These are phyloP conservation scores for Pelargonium nanum DNA, from an alignment of 345 rosid genomes.

Conservation along the genomic window DNA sequence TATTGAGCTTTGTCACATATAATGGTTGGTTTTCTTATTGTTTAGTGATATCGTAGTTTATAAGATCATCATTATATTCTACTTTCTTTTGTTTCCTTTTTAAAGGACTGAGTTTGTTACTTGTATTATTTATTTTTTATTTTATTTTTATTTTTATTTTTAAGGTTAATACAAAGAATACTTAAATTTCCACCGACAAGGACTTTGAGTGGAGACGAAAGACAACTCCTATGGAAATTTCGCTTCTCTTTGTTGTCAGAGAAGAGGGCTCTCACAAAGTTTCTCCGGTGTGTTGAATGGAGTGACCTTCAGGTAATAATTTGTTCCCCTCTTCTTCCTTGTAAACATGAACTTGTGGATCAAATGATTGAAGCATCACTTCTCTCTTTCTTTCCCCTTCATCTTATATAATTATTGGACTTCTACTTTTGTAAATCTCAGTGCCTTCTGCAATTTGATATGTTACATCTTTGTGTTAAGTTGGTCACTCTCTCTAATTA, in stretches of 20 bases:
- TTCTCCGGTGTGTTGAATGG: conserved; percentile 94
- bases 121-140: conserved; percentile 3
- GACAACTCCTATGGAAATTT: conserved; percentile 95
- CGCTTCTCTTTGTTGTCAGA: conserved; percentile 90
- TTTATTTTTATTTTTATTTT: conserved; percentile 12
- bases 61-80: not conserved
- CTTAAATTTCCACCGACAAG: conserved; percentile 88
- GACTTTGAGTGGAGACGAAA: conserved; percentile 87
- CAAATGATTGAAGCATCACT: conserved; percentile 1
- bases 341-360: conserved; percentile 1
- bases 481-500: no score
- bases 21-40: no score
- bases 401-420: not conserved
- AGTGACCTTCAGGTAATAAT: conserved; percentile 83
- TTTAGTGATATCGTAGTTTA: no score
- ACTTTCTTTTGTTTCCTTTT: not conserved
- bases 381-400: not conserved
- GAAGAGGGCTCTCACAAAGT: conserved; percentile 94
- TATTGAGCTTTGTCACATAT: no score
- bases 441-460: not conserved
- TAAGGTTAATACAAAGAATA: conserved; percentile 75
- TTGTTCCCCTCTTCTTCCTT: conserved; percentile 6
- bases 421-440: not conserved
- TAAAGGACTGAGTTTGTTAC: conserved; percentile 1
- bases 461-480: not conserved